Evolutionary conservation across 306 rosid species (phyloP), one percentile per base, ranked within the genome.

Genomic region (Vicia villosa): DNA sequence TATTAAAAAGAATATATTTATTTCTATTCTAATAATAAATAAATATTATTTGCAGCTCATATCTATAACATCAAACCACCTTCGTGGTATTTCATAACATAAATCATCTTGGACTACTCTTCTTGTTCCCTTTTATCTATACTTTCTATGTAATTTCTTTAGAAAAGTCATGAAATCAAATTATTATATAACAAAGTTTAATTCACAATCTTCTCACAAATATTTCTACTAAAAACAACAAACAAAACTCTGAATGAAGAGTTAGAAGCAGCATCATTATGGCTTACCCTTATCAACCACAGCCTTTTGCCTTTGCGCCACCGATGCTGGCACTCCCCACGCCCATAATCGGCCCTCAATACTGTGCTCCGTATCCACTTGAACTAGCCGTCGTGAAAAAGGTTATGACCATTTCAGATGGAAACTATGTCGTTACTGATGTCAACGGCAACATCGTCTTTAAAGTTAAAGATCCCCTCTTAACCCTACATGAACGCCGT

Each of bases 361-460:
- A 43, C 19, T 82, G 89, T 56, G 70, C 76, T 5, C 82, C 84
- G 1, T 57, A 84, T 34, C 77, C 79, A 0, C 66, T 82, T 2
- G 85, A 80, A 62, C 79, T 88, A 9, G 66, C 79, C 0, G 38
- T 88, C 2, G 84, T 82, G 10, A 68, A 65, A 52, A 82, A 88
- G 55, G 83, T 79, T 4, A 13, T 71, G 47, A 47, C 77, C 15
- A 4, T 83, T 3, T 17, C 76, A 1, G 81, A 70, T 10, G 86
- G 75, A 3, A 78, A 68, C 76, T 86, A 84, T 37, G 58, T 36
- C 2, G 85, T 86, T 57, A 77, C 82, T 0, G 95, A 86, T 40
- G 14, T 77, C 0, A 82, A 84, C 46, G 85, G 81, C 24, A 84
- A 74, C 74, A 32, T 77, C n/a, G 47, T 84, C 38, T 83, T 86